Evolutionary conservation across 192 early-diverging fungal genomes (phyloP), one percentile per base, ranked within the genome.

Genomic region (Phlyctochytrium bullatum): DNA sequence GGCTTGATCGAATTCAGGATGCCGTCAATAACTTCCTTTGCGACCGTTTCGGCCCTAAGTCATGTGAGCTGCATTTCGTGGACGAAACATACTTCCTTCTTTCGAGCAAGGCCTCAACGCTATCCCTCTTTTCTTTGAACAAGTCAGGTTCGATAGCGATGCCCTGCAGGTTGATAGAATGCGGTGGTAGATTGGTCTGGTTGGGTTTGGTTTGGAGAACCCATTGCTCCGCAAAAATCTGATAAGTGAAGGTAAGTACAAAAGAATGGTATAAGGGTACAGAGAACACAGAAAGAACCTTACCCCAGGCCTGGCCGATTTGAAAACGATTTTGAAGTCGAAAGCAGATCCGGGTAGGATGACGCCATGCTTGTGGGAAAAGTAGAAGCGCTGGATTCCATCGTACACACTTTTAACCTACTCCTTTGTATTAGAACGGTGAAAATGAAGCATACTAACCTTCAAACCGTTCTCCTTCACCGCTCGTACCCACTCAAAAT

Each of bases 251-350:
- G n/a, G n/a, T n/a, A 23, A n/a, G 25, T 23, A 59, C 36, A 36
- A 23, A 63, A 14, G 29, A 2, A 0, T 59, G 34, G 14, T 2
- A 59, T 10, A 33, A 57, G 31, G 32, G 33, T 16, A 66, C 24
- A 17, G 20, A 35, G 6, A 52, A n/a, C 34, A 14, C 24, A n/a
- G 25, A 17, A 40, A 61, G 52, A 61, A 25, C 20, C 47, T 25
- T 56, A 84, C 69, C 34, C 83, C 83, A 16, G 78, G 73, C 36
- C 52, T 64, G 0, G 57, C 62, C 10, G 66, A 67, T 66, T 80
- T 84, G 66, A 84, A 84, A 31, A 80, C 67, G 32, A 84, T 76
- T 29, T 64, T 66, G 61, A 81, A 79, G 68, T 84, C 83, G 59
- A 76, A 84, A 2, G 78, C 78, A 0, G 75, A 67, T 36, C 76